Conservation (phyloP, 1,284 basidiomycete species). For the Heterobasidion occidentale region DNA sequence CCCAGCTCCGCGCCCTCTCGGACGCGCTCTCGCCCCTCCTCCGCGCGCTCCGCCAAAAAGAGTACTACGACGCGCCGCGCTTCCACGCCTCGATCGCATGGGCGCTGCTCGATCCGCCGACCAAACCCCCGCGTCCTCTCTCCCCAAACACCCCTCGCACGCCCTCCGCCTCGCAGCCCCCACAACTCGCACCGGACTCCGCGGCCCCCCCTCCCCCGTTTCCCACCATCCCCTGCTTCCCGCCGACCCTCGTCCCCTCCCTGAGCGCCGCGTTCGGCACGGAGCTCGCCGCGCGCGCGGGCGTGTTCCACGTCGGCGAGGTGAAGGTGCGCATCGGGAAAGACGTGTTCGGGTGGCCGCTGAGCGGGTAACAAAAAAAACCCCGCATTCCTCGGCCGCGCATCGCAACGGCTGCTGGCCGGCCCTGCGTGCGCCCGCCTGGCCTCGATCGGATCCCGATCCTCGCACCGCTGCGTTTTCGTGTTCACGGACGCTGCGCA, state of each 20-base stretch:
- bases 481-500: no score
- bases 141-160: neutral
- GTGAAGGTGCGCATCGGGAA: slow-evolving; percentile 62
- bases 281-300: slow-evolving; percentile 32
- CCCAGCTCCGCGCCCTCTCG: slow-evolving; percentile 46
- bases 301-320: slow-evolving; percentile 41
- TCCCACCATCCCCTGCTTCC: slow-evolving; percentile 43
- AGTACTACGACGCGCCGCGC: slow-evolving; percentile 64
- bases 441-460: no score
- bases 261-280: slow-evolving; percentile 40
- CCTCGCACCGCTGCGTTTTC: no score
- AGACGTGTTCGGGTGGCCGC: slow-evolving; percentile 40
- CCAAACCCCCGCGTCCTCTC: neutral
- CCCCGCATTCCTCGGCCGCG: no score
- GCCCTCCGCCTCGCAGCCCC: neutral
- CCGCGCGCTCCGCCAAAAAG: slow-evolving; percentile 51
- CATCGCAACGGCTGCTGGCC: no score
- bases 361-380: neutral
- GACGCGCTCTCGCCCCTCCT: slow-evolving; percentile 47
- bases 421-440: no score
- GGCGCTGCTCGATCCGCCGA: slow-evolving; percentile 42
- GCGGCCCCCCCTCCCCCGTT: slow-evolving; percentile 18
- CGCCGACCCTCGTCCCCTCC: slow-evolving; percentile 33
- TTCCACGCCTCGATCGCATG: slow-evolving; percentile 82
- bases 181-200: neutral